Evolutionary conservation across 2,329 filamentous ascomycete genomes (phyloP).

Genomic region (Penicillium glabrum): DNA sequence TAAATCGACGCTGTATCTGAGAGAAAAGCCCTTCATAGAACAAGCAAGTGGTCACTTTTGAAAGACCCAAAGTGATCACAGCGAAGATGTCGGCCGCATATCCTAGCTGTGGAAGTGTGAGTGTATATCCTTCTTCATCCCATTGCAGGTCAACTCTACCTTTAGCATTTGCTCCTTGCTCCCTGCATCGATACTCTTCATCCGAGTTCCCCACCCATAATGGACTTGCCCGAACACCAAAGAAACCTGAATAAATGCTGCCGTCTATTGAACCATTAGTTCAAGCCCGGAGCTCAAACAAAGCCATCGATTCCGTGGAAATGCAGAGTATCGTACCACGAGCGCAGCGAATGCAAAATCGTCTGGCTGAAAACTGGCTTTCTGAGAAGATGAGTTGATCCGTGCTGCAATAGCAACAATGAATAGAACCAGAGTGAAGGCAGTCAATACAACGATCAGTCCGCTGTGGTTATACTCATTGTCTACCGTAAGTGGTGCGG

Average conservation of each 20-base stretch:
- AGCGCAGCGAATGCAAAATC: constrained; percentile 38
- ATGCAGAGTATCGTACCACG: constrained; percentile 19
- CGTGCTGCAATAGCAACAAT: constrained; percentile 37
- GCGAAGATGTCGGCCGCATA: constrained; percentile 16
- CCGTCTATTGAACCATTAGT: neutral
- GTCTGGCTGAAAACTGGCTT: constrained; percentile 31
- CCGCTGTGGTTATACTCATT: constrained; percentile 42
- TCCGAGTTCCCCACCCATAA: constrained; percentile 8
- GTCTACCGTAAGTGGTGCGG: constrained; percentile 39
- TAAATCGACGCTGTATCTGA: constrained; percentile 2
- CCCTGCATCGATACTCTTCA: neutral
- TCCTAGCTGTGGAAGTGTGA: neutral
- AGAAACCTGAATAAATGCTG: neutral
- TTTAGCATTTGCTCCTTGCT: constrained; percentile 7
- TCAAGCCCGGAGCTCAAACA: neutral
- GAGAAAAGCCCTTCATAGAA: constrained; percentile 17
- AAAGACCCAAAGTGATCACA: constrained; percentile 12
- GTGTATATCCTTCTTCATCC: neutral
- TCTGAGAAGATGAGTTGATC: constrained; percentile 38
- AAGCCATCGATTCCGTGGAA: neutral
- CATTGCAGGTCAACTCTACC: neutral
- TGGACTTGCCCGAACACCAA: constrained; percentile 6
- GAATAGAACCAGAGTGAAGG: constrained; percentile 39
- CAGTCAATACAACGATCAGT: constrained; percentile 42
- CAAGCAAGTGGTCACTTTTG: constrained; percentile 15